Evolutionary conservation across 148 eudicot genomes (phyloP).

Genomic region (Silene conica): DNA sequence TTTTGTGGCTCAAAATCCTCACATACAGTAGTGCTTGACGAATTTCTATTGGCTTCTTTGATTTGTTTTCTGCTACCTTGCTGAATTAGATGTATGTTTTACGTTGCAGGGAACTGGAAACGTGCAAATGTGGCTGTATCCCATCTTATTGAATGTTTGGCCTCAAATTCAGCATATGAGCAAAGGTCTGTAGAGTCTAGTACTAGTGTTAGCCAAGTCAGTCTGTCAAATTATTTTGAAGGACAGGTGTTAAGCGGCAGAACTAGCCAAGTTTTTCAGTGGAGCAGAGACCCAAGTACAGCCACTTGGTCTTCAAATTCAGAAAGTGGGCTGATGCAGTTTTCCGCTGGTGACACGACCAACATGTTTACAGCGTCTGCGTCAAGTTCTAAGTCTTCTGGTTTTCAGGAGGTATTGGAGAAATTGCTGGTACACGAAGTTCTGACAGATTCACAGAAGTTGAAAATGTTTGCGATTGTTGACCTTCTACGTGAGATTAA

Average conservation of each 20-base stretch:
- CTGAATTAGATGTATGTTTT: constrained; percentile 11
- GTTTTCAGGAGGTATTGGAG: constrained; percentile 47
- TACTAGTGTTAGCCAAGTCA: constrained; percentile 36
- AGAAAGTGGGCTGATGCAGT: constrained; percentile 31
- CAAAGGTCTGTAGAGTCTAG: constrained; percentile 26
- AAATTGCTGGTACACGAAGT: constrained; percentile 39
- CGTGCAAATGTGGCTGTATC: constrained; percentile 67
- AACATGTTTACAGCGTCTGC: constrained; percentile 35
- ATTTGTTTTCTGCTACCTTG: not conserved
- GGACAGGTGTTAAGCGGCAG: constrained; percentile 41
- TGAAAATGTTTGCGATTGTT: constrained; percentile 54
- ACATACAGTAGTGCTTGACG: not conserved
- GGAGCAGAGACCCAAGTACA: constrained; percentile 38
- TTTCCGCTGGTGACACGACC: constrained; percentile 32
- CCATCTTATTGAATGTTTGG: constrained; percentile 50
- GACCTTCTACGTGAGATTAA: constrained; percentile 78
- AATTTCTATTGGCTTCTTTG: not conserved
- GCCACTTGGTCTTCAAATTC: constrained; percentile 36
- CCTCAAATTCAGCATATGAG: constrained; percentile 32
- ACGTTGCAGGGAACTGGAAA: constrained; percentile 72
- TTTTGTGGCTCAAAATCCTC: not conserved
- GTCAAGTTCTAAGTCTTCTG: constrained; percentile 39
- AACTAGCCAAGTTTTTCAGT: constrained; percentile 39
- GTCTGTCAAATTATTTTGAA: constrained; percentile 69
- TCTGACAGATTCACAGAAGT: constrained; percentile 51